These are phyloP conservation scores for Kwoniella shandongensis DNA, from an alignment of 768 basidiomycete species.

Conservation along the genomic window DNA sequence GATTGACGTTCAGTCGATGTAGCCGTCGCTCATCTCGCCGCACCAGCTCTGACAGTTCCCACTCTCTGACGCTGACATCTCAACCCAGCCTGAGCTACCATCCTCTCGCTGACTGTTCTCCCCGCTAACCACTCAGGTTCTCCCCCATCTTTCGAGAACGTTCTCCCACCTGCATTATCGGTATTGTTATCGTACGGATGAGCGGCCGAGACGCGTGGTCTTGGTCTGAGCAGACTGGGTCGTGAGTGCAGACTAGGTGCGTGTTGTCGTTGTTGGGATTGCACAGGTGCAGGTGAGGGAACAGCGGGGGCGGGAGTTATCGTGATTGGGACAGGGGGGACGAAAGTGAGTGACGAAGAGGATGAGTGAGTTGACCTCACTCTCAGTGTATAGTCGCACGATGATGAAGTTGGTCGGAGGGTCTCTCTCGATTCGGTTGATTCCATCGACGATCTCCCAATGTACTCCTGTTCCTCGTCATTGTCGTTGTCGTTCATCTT, in stretches of 20 bases:
- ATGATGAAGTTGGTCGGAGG: not conserved
- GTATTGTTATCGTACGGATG: conserved; percentile 16
- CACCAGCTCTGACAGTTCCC: not conserved
- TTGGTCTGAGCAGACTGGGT: conserved; percentile 8
- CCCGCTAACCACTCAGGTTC: conserved; percentile 24
- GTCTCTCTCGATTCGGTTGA: conserved; percentile 7
- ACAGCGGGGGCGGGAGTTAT: not conserved
- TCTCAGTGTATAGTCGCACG: not conserved
- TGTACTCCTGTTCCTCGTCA: conserved; percentile 4
- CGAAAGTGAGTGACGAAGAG: not conserved
- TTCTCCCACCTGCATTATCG: not conserved
- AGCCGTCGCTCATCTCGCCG: no score
- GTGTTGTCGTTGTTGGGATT: conserved; percentile 1
- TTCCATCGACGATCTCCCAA: conserved; percentile 15
- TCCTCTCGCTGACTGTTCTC: conserved; percentile 34
- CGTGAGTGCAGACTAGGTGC: conserved; percentile 15
- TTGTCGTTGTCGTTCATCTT: not conserved
- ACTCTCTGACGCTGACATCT: conserved; percentile 31
- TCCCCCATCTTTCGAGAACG: conserved; percentile 3
- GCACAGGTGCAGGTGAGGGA: conserved; percentile 2
- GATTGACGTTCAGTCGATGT: no score
- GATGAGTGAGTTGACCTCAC: no score
- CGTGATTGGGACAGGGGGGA: not conserved
- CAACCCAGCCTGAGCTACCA: conserved; percentile 37
- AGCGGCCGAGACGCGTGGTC: conserved; percentile 12